A percentile compares a stretch with the other conserved stretches of the same genome.
These are phyloP conservation scores for Microsporum audouinii DNA, from an alignment of 2,329 filamentous ascomycete genomes.

Conservation along the genomic window DNA sequence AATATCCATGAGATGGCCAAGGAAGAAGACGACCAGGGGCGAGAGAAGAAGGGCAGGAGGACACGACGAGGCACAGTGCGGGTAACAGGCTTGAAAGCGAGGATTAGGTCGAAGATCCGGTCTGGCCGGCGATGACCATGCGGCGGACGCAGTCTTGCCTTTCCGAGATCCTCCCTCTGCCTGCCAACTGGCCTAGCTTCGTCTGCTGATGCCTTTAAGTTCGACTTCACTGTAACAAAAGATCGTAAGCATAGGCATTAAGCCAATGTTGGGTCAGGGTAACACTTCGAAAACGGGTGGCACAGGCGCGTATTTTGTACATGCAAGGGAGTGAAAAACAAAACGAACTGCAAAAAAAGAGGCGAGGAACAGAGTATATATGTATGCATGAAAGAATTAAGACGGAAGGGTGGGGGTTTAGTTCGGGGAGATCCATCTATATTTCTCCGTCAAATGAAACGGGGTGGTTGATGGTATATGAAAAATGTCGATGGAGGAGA, in stretches of 20 bases:
- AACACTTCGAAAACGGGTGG: background rate
- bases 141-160: background rate
- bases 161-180: conserved; percentile 16
- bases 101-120: background rate
- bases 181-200: conserved; percentile 25
- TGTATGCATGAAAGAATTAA: background rate
- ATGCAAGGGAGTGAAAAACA: background rate
- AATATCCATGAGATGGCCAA: background rate
- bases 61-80: background rate
- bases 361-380: background rate
- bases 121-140: background rate
- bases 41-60: background rate
- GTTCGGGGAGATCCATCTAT: background rate
- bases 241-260: conserved; percentile 7
- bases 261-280: background rate
- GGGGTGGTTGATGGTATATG: background rate
- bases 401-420: background rate
- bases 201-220: conserved; percentile 50
- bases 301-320: background rate
- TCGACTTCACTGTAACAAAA: conserved; percentile 50
- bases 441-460: background rate
- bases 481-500: background rate
- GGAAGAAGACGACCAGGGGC: background rate
- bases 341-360: background rate
- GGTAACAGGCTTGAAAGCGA: background rate